A percentile compares a stretch with the other conserved stretches of the same genome.
Conservation (phyloP, 805 yeast genomes). For the Hanseniaspora meyeri region DNA sequence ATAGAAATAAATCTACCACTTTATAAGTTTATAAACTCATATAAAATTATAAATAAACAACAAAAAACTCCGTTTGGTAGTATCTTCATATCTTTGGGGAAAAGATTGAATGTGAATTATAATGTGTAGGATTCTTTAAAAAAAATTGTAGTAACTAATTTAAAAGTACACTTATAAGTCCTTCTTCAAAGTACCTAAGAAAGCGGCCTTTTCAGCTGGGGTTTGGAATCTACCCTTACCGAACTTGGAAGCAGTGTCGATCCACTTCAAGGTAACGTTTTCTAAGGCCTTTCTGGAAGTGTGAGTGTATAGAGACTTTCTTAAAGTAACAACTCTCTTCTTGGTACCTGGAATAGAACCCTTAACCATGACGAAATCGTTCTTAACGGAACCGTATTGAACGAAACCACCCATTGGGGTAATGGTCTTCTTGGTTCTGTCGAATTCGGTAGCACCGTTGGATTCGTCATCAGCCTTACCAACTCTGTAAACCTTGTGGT, state of each 20-base stretch:
- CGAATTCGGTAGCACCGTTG: slow-evolving; percentile 91
- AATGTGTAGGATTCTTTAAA: background rate
- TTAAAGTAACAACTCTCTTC: slow-evolving; percentile 98
- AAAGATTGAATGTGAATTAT: background rate
- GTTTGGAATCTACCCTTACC: slow-evolving; percentile 99
- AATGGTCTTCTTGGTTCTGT: slow-evolving; percentile 99
- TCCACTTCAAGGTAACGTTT: slow-evolving; percentile 96
- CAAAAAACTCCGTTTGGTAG: background rate
- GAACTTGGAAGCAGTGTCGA: slow-evolving; percentile 99
- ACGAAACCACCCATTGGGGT: slow-evolving; percentile 99
- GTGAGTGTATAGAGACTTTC: slow-evolving; percentile 96
- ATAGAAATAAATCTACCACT: background rate
- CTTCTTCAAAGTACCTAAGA: slow-evolving; percentile 99
- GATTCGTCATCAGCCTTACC: slow-evolving; percentile 94
- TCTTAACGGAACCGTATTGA: slow-evolving; percentile 94
- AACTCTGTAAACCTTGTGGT: slow-evolving; percentile 99
- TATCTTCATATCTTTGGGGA: background rate
- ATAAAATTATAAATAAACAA: background rate
- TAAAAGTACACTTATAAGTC: slow-evolving; percentile 46
- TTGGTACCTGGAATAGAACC: slow-evolving; percentile 99
- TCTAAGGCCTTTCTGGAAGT: slow-evolving; percentile 96
- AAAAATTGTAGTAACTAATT: background rate
- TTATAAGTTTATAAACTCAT: no score
- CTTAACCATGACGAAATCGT: slow-evolving; percentile 94
- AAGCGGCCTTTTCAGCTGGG: slow-evolving; percentile 99